These are phyloP conservation scores for Hanseniaspora valbyensis DNA, from an alignment of 805 yeast genomes.

Conservation along the genomic window DNA sequence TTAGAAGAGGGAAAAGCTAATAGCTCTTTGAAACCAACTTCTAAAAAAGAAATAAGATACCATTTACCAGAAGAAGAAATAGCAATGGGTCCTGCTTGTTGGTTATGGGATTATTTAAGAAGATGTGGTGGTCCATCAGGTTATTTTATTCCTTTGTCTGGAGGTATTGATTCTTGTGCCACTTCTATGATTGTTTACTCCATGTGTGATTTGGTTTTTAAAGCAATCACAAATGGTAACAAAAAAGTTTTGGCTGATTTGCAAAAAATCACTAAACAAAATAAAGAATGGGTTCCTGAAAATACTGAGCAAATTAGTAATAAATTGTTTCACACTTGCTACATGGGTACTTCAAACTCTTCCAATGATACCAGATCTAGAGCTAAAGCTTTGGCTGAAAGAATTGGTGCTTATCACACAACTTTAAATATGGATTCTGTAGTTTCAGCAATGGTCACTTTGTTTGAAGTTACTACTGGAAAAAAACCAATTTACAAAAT, in stretches of 20 bases:
- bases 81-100: conserved; percentile 96
- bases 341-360: conserved; percentile 93
- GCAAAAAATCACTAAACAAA: conserved; percentile 49
- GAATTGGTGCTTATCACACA: conserved; percentile 79
- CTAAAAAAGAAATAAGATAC: conserved; percentile 40
- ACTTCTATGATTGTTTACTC: conserved; percentile 89
- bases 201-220: conserved; percentile 78
- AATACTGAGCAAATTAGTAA: conserved; percentile 67
- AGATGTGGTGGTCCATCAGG: conserved; percentile 77
- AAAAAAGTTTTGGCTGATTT: conserved; percentile 69
- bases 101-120: conserved; percentile 97
- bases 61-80: conserved; percentile 91
- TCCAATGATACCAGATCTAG: conserved; percentile 76
- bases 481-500: conserved; percentile 78
- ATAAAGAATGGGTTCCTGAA: conserved; percentile 50
- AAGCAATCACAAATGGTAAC: conserved; percentile 52
- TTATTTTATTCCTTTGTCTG: conserved; percentile 83
- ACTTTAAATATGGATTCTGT: conserved; percentile 85
- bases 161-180: conserved; percentile 97
- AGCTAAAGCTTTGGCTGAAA: conserved; percentile 61
- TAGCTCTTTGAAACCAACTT: conserved; percentile 50
- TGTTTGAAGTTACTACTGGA: conserved; percentile 85
- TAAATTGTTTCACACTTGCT: conserved; percentile 74
- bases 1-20: conserved; percentile 51
- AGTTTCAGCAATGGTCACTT: conserved; percentile 58